Conservation (phyloP, 345 rosid species). For the Erysimum cheiranthoides region DNA sequence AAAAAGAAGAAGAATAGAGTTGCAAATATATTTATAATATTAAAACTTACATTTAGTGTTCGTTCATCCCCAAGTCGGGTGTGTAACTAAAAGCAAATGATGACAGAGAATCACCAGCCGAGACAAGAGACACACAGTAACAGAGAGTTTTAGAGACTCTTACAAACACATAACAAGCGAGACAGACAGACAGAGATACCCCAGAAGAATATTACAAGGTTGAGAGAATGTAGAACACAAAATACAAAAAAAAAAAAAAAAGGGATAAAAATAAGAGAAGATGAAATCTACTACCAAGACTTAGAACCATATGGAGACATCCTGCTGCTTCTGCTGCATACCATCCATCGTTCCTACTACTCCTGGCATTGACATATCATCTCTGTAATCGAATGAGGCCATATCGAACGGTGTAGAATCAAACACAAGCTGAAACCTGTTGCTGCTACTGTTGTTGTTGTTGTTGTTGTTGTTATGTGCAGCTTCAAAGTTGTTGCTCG, state of each 20-base stretch:
- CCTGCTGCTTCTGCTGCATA: conserved; percentile 78
- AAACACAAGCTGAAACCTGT: conserved; percentile 60
- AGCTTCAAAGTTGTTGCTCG: conserved; percentile 48
- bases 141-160: conserved; percentile 31
- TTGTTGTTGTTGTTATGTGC: conserved; percentile 44
- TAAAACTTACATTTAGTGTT: conserved; percentile 35
- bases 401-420: conserved; percentile 69
- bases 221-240: conserved; percentile 29
- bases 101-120: conserved; percentile 26
- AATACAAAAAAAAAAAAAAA: neutral
- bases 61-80: conserved; percentile 36
- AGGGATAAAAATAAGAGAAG: conserved; percentile 26
- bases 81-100: conserved; percentile 27
- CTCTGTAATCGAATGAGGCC: conserved; percentile 69
- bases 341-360: conserved; percentile 51
- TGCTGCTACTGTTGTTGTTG: conserved; percentile 39
- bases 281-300: conserved; percentile 39
- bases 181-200: conserved; percentile 27
- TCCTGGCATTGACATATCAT: conserved; percentile 62
- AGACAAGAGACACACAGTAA: conserved; percentile 31
- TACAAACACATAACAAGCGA: conserved; percentile 29
- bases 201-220: conserved; percentile 40
- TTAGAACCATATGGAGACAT: conserved; percentile 73
- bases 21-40: conserved; percentile 30
- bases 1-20: neutral